These are phyloP conservation scores for Cantharellus cinnabarinus DNA, from an alignment of 768 basidiomycete genomes.

Conservation along the genomic window DNA sequence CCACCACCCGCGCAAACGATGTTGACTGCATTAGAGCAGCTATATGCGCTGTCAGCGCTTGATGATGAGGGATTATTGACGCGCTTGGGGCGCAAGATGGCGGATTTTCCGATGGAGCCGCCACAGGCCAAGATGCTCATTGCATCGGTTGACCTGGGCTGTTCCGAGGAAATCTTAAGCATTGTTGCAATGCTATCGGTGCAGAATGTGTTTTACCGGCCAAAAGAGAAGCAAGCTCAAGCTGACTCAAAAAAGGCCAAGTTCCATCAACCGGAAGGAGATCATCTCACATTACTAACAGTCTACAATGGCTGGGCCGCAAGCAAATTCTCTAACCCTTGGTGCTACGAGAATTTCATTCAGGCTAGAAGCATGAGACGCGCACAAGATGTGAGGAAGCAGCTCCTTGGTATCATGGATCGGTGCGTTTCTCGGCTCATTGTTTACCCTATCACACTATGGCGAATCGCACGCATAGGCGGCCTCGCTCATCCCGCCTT, in stretches of 20 bases:
- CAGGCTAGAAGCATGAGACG: slow-evolving; percentile 93
- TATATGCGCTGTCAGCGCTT: slow-evolving; percentile 88
- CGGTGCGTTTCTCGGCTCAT: slow-evolving; percentile 29
- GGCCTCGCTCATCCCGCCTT: neutral
- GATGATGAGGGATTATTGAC: slow-evolving; percentile 95
- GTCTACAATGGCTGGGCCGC: slow-evolving; percentile 99
- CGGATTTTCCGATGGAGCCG: slow-evolving; percentile 97
- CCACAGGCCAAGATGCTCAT: slow-evolving; percentile 94
- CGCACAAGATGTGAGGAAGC: slow-evolving; percentile 95
- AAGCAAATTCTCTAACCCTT: slow-evolving; percentile 90
- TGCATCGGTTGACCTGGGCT: slow-evolving; percentile 89
- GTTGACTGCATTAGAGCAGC: slow-evolving; percentile 83
- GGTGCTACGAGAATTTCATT: slow-evolving; percentile 99
- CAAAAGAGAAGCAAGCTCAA: slow-evolving; percentile 99
- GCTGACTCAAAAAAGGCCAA: slow-evolving; percentile 99
- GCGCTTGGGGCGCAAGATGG: slow-evolving; percentile 92
- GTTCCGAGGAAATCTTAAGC: slow-evolving; percentile 93
- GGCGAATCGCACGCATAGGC: neutral
- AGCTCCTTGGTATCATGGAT: slow-evolving; percentile 97
- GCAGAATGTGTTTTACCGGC: slow-evolving; percentile 91
- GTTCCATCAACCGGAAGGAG: slow-evolving; percentile 97
- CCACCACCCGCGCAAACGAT: slow-evolving; percentile 93
- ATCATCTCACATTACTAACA: slow-evolving; percentile 75
- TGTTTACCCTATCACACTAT: slow-evolving; percentile 3
- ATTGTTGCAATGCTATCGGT: slow-evolving; percentile 96